phyloP scores from a whole-genome alignment of 2,329 filamentous ascomycete species.

The Beauveria medogensis region DNA sequence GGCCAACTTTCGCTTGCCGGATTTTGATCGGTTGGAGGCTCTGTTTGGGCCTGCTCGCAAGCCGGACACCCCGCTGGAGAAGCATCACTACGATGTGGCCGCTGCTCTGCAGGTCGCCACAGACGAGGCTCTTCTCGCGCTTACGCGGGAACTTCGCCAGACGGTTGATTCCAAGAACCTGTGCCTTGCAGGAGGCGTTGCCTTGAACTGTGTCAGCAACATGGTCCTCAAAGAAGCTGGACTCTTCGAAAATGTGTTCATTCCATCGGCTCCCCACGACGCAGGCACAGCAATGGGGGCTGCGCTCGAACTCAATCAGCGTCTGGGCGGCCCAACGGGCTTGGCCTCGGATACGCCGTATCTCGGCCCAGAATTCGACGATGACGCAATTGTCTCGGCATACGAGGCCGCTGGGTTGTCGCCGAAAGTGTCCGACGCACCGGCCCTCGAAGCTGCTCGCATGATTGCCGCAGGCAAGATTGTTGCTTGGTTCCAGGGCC shows the following conservation, averaged over 20 bases:
- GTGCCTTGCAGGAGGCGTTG: constrained; percentile 3
- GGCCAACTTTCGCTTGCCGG: constrained; percentile 3
- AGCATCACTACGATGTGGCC: constrained; percentile 1
- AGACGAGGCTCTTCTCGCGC: neutral
- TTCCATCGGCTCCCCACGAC: constrained; percentile 2
- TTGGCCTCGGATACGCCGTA: neutral
- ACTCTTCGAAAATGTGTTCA: neutral
- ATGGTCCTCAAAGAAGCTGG: constrained; percentile 1
- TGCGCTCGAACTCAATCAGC: neutral
- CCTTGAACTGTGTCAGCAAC: constrained; percentile 6
- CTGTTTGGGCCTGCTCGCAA: constrained; percentile 2
- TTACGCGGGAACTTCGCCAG: neutral
- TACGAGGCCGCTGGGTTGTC: neutral
- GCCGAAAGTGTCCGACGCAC: neutral
- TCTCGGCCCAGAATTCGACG: constrained; percentile 4
- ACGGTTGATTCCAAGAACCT: neutral
- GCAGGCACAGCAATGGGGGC: constrained; percentile 1
- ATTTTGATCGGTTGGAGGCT: neutral
- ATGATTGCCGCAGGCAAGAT: constrained; percentile 3
- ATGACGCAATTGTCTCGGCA: neutral
- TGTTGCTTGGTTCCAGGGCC: constrained; percentile 5
- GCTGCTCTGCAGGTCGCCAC: constrained; percentile 5
- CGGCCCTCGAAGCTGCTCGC: constrained; percentile 1
- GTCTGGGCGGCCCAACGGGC: neutral
- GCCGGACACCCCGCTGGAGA: neutral